phyloP scores from a whole-genome alignment of 495 filamentous ascomycete species.

The Penicillium arizonense region DNA sequence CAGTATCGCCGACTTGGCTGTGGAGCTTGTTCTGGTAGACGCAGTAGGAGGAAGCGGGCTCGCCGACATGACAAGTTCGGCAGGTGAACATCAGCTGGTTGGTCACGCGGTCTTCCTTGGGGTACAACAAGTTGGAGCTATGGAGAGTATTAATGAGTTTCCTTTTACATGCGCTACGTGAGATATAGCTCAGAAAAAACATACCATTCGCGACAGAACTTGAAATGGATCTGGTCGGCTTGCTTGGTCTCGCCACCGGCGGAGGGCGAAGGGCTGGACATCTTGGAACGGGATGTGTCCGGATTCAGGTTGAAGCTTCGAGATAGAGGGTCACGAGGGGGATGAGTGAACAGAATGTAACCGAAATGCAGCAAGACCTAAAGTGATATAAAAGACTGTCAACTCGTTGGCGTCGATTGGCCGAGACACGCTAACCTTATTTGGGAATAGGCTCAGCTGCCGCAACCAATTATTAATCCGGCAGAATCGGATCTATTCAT shows the following conservation, averaged over 20 bases:
- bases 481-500: no score
- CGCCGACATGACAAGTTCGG: conserved; percentile 87
- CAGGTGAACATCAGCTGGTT: conserved; percentile 74
- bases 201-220: conserved; percentile 95
- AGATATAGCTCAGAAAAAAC: conserved; percentile 11
- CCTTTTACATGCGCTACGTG: neutral
- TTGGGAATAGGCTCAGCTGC: no score
- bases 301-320: neutral
- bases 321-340: neutral
- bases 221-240: conserved; percentile 84
- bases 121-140: conserved; percentile 95
- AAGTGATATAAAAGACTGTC: no score
- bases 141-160: conserved; percentile 10
- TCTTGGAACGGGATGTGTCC: neutral
- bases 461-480: no score
- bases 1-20: conserved; percentile 88
- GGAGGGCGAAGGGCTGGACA: conserved; percentile 60
- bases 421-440: no score
- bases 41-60: conserved; percentile 79
- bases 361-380: neutral
- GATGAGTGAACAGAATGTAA: neutral
- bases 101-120: conserved; percentile 76
- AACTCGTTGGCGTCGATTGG: no score
- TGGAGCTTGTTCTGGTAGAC: conserved; percentile 90
- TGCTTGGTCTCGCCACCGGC: conserved; percentile 52